A percentile compares a stretch with the other conserved stretches of the same genome.
These are phyloP conservation scores for Parasitella parasitica DNA, from an alignment of 371 early-diverging fungal genomes.

Conservation along the genomic window DNA sequence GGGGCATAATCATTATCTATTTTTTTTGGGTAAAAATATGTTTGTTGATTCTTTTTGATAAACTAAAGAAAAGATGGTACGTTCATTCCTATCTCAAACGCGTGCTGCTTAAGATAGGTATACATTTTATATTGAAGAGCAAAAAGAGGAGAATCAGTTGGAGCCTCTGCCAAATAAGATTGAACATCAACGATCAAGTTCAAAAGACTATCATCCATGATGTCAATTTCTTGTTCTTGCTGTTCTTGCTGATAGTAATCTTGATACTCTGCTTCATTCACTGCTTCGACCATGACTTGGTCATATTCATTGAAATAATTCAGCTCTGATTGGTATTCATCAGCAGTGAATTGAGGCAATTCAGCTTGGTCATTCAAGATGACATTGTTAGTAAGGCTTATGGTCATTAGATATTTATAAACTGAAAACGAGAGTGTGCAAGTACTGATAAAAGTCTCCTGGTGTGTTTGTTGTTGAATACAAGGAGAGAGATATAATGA, in stretches of 20 bases:
- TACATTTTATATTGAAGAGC: slow-evolving; percentile 53
- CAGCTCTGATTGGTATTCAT: slow-evolving; percentile 21
- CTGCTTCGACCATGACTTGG: slow-evolving; percentile 27
- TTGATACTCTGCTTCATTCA: slow-evolving; percentile 27
- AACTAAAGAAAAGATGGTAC: slow-evolving; percentile 4
- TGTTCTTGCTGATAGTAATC: slow-evolving; percentile 8
- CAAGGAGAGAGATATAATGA: not conserved
- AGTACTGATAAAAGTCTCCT: not conserved
- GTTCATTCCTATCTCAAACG: slow-evolving; percentile 38
- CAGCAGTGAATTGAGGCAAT: not conserved
- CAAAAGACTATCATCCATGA: slow-evolving; percentile 32
- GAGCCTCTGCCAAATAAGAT: slow-evolving; percentile 37
- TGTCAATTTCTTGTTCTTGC: slow-evolving; percentile 20
- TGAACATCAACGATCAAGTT: slow-evolving; percentile 46
- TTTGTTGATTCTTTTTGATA: not conserved
- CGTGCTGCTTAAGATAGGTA: slow-evolving; percentile 45
- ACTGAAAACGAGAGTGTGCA: not conserved
- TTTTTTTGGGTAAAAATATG: not conserved
- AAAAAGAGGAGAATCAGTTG: slow-evolving; percentile 35
- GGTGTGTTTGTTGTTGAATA: not conserved
- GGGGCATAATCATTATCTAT: not conserved
- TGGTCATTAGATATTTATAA: slow-evolving; percentile 3
- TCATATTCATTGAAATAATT: slow-evolving; percentile 36
- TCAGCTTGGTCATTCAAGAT: slow-evolving; percentile 1
- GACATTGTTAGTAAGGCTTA: not conserved